A percentile compares a stretch with the other conserved stretches of the same genome.
These are phyloP conservation scores for Aspergillus ustus DNA, from an alignment of 2,329 filamentous ascomycete species.

Conservation along the genomic window DNA sequence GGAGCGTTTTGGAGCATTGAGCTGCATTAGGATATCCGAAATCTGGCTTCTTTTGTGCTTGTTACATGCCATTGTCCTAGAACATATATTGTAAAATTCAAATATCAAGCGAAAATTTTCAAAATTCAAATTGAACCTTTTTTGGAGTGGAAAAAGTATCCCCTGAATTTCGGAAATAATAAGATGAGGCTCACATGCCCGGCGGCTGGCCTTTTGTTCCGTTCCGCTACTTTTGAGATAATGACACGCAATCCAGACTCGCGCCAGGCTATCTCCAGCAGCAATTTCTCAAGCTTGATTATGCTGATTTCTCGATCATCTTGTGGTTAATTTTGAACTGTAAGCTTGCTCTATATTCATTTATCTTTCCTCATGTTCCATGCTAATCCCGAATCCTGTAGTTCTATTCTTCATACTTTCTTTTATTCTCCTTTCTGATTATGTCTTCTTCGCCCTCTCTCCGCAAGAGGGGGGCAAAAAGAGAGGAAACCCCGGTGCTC, in stretches of 20 bases:
- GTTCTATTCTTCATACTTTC: constrained; percentile 24
- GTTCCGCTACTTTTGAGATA: constrained; percentile 24
- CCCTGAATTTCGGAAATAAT: constrained; percentile 5
- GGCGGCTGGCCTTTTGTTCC: constrained; percentile 26
- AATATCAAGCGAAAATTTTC: background rate
- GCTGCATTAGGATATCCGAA: constrained; percentile 22
- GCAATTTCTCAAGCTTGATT: constrained; percentile 12
- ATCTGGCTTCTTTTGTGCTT: constrained; percentile 7
- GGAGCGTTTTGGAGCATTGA: constrained; percentile 24
- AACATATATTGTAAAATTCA: constrained; percentile 1
- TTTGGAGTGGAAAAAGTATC: background rate
- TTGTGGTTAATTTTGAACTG: constrained; percentile 16
- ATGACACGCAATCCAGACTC: constrained; percentile 30
- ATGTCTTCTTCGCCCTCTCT: constrained; percentile 45
- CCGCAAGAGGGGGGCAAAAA: constrained; percentile 49
- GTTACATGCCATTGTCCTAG: constrained; percentile 1
- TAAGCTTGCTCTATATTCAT: constrained; percentile 3
- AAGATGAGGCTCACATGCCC: constrained; percentile 10
- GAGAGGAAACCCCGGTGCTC: constrained; percentile 34
- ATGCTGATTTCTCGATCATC: constrained; percentile 26
- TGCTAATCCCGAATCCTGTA: constrained; percentile 12
- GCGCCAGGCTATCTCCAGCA: constrained; percentile 2
- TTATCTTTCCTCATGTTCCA: background rate
- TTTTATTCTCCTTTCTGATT: constrained; percentile 24
- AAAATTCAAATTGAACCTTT: background rate